These are phyloP conservation scores for Quercus parvula DNA, from an alignment of 306 rosid genomes.

Conservation along the genomic window DNA sequence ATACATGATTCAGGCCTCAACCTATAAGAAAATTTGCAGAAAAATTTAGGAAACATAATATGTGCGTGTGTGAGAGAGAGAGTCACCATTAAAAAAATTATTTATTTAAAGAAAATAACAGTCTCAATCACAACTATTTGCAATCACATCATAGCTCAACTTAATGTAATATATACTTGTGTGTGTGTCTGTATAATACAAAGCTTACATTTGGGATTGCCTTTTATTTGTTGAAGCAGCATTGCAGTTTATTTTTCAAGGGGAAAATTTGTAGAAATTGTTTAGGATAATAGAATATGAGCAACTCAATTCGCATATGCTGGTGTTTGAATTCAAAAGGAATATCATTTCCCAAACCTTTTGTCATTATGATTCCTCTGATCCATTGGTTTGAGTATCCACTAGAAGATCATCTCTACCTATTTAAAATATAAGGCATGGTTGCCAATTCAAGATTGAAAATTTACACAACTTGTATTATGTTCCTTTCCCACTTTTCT, in stretches of 20 bases:
- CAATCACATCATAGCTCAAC: too few species aligned
- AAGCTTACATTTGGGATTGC: background rate
- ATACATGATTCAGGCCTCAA: conserved; percentile 55
- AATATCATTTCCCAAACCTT: background rate
- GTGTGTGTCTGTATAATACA: too few species aligned
- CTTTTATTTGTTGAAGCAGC: background rate
- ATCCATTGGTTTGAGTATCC: too few species aligned
- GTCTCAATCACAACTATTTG: background rate
- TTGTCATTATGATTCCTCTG: background rate
- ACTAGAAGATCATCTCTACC: too few species aligned
- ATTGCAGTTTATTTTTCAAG: background rate
- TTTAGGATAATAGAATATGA: background rate
- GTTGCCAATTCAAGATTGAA: too few species aligned
- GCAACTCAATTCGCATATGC: background rate
- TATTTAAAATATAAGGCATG: too few species aligned
- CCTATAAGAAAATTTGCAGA: background rate
- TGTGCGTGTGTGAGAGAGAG: background rate
- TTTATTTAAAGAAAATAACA: background rate
- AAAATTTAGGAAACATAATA: background rate
- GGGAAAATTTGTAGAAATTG: background rate
- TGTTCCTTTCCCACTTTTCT: too few species aligned
- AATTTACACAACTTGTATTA: too few species aligned
- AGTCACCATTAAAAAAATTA: background rate
- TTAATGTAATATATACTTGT: too few species aligned
- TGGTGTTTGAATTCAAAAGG: background rate